These are phyloP conservation scores for Tuctoria greenei DNA, from an alignment of 176 grass and related monocot genomes.

Conservation along the genomic window DNA sequence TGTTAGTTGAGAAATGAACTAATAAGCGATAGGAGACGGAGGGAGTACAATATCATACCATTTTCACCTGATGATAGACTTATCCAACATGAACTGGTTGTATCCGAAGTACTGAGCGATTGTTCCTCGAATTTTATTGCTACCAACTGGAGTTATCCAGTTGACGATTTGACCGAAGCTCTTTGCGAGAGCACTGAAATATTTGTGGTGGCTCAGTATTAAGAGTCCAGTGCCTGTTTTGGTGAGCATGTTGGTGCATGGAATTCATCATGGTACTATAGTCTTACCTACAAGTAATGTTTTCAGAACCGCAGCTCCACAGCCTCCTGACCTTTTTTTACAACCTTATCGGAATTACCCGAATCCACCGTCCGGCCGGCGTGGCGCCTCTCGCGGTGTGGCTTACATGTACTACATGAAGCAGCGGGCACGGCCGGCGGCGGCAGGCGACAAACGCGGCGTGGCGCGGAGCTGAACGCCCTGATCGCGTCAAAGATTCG, in stretches of 20 bases:
- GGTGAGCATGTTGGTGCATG: neutral
- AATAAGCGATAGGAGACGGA: too few species aligned
- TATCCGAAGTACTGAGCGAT: neutral
- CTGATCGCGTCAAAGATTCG: constrained; percentile 20
- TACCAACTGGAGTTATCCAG: neutral
- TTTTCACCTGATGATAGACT: neutral
- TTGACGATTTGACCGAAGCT: neutral
- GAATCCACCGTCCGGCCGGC: too few species aligned
- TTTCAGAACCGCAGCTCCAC: neutral
- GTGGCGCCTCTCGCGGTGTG: too few species aligned
- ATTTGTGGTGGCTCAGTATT: neutral
- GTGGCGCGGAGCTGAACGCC: neutral
- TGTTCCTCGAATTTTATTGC: neutral
- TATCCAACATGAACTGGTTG: neutral
- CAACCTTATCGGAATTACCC: too few species aligned
- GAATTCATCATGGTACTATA: too few species aligned
- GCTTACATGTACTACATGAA: neutral
- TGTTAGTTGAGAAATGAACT: too few species aligned
- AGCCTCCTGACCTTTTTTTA: neutral
- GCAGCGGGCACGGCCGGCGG: too few species aligned
- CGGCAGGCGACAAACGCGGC: neutral
- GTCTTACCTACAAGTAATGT: neutral
- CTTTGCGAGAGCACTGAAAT: neutral
- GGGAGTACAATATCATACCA: neutral
- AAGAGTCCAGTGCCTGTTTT: neutral